Percentiles rank a stretch among this genome's conserved stretches.
Evolutionary conservation across 495 filamentous ascomycete genomes (phyloP).

Genomic region (Rostrohypoxylon terebratum): DNA sequence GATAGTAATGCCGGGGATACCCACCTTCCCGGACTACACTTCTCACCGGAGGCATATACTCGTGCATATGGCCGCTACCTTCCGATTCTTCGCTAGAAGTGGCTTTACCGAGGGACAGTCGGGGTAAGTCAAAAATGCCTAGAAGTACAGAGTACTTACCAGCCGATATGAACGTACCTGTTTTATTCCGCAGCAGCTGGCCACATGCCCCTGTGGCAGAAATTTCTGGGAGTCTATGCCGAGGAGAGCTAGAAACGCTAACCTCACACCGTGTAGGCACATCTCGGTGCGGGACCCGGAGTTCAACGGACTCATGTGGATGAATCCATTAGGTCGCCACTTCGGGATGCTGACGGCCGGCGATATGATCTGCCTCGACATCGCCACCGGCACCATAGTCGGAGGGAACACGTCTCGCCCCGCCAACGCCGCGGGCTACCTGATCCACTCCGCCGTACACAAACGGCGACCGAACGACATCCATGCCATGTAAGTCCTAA

Average conservation of each 20-base stretch:
- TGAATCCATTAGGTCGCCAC: conserved; percentile 69
- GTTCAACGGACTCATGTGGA: conserved; percentile 72
- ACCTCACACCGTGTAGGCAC: conserved; percentile 64
- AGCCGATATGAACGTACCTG: neutral
- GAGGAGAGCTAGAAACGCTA: conserved; percentile 60
- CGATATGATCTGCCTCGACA: conserved; percentile 68
- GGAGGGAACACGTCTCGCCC: conserved; percentile 58
- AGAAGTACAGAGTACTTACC: neutral
- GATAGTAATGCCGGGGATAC: conserved; percentile 56
- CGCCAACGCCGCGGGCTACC: conserved; percentile 75
- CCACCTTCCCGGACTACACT: conserved; percentile 56
- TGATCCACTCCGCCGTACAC: conserved; percentile 72
- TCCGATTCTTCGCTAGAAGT: conserved; percentile 66
- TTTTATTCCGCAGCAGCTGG: neutral
- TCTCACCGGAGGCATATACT: conserved; percentile 63
- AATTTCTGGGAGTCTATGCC: conserved; percentile 44
- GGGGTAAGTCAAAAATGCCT: conserved; percentile 48
- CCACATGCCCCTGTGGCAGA: neutral
- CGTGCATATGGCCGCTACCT: conserved; percentile 69
- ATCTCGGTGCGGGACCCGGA: conserved; percentile 74
- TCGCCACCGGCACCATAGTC: conserved; percentile 64
- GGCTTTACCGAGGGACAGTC: conserved; percentile 74
- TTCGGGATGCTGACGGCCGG: conserved; percentile 65
- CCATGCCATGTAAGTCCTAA: conserved; percentile 40
- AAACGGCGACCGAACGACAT: conserved; percentile 61